Conservation (phyloP, 768 basidiomycete genomes). For the Nidularia sp. region DNA sequence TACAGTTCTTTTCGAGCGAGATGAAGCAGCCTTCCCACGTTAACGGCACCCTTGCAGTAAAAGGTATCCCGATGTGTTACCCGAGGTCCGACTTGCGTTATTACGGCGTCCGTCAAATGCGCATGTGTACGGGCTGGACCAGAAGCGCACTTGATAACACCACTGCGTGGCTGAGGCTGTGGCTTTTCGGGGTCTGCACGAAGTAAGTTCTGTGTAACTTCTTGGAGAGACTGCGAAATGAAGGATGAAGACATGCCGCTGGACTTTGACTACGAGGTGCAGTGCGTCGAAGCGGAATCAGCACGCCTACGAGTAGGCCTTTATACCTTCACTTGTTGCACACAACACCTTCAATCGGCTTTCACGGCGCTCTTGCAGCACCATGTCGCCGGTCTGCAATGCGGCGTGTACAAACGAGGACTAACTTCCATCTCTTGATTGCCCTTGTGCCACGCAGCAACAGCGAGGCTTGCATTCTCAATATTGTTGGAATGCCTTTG, state of each 20-base stretch:
- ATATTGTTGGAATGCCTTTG: too few species aligned
- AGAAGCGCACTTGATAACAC: conserved; percentile 2
- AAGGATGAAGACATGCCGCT: neutral
- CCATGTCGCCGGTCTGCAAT: too few species aligned
- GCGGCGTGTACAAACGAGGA: too few species aligned
- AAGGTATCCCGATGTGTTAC: conserved; percentile 5
- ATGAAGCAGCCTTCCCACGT: conserved; percentile 6
- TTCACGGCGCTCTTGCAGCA: too few species aligned
- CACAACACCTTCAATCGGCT: too few species aligned
- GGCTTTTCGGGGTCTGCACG: neutral
- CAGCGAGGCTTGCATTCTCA: too few species aligned
- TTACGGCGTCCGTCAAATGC: neutral
- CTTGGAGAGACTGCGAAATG: neutral
- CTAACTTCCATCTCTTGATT: too few species aligned
- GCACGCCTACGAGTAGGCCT: too few species aligned
- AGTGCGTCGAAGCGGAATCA: too few species aligned
- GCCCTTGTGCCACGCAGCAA: too few species aligned
- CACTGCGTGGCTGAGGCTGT: neutral
- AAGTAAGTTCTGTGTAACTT: neutral
- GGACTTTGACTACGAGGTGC: too few species aligned
- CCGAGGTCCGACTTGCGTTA: conserved; percentile 6
- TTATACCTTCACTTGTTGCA: too few species aligned
- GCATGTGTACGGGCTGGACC: conserved; percentile 1
- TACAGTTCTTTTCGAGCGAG: conserved; percentile 8
- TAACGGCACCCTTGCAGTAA: conserved; percentile 10